These are phyloP conservation scores for Endotrypanum monterogeii DNA, from an alignment of 208 protist species.

Conservation along the genomic window DNA sequence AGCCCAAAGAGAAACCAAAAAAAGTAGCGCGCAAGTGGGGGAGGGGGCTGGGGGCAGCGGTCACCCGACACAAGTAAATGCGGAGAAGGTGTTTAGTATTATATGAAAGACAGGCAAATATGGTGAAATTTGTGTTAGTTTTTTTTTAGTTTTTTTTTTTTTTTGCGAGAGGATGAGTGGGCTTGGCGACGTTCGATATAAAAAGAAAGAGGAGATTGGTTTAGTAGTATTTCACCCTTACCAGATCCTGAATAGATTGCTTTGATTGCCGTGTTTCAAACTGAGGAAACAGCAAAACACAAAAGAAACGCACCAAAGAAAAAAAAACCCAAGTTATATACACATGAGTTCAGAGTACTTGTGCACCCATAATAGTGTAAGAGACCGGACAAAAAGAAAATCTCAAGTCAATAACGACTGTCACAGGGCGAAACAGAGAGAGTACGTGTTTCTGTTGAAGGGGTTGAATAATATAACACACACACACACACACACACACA, in stretches of 20 bases:
- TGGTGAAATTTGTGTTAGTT: neutral
- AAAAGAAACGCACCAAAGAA: too few relatives aligned
- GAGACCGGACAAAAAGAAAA: neutral
- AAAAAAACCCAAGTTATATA: neutral
- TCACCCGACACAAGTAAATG: neutral
- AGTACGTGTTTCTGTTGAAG: too few relatives aligned
- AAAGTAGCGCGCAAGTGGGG: neutral
- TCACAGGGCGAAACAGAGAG: neutral
- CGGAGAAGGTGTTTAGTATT: neutral
- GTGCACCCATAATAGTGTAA: neutral
- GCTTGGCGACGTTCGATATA: neutral
- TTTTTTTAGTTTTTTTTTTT: neutral
- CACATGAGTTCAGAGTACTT: constrained; percentile 1
- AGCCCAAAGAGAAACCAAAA: neutral
- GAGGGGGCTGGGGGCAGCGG: neutral
- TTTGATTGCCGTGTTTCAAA: neutral
- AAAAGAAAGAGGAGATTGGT: neutral
- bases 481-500: too few relatives aligned
- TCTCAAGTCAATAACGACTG: neutral
- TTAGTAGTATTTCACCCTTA: neutral
- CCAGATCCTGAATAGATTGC: neutral
- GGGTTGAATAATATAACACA: too few relatives aligned
- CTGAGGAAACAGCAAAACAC: neutral
- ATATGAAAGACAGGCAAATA: neutral
- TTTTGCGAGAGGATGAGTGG: neutral